phyloP scores from a whole-genome alignment of 805 yeast genomes.

The Ogataea dorogensis region DNA sequence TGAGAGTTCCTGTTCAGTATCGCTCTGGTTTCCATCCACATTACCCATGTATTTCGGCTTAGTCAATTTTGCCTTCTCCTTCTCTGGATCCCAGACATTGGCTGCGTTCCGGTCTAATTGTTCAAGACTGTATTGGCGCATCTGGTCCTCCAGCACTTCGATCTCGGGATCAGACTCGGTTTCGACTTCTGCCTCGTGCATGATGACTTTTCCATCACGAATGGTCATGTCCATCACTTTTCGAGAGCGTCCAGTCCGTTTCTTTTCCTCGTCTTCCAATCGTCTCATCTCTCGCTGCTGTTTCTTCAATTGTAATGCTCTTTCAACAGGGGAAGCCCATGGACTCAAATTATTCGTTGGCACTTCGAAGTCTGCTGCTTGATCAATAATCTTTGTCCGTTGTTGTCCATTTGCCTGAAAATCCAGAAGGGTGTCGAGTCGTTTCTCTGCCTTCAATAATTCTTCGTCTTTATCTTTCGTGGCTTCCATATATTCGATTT shows the following conservation, averaged over 20 bases:
- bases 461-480: conserved; percentile 52
- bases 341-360: conserved; percentile 50
- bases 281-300: conserved; percentile 76
- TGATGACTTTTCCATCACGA: conserved; percentile 72
- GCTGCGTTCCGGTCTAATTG: conserved; percentile 31
- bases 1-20: conserved; percentile 9
- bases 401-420: conserved; percentile 87
- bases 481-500: conserved; percentile 42
- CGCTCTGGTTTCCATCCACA: conserved; percentile 3
- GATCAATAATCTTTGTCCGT: conserved; percentile 88
- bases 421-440: conserved; percentile 68
- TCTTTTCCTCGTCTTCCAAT: conserved; percentile 55
- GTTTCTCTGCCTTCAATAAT: conserved; percentile 63
- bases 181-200: conserved; percentile 46
- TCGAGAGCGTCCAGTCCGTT: conserved; percentile 70
- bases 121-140: conserved; percentile 35
- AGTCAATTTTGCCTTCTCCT: conserved; percentile 54
- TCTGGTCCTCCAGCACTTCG: conserved; percentile 34
- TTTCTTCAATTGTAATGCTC: conserved; percentile 80
- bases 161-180: conserved; percentile 36
- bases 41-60: conserved; percentile 35
- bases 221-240: conserved; percentile 76
- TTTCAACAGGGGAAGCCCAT: conserved; percentile 87
- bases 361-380: conserved; percentile 83
- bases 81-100: conserved; percentile 59